Evolutionary conservation across 345 rosid species (phyloP).

Genomic region (Populus alba): DNA sequence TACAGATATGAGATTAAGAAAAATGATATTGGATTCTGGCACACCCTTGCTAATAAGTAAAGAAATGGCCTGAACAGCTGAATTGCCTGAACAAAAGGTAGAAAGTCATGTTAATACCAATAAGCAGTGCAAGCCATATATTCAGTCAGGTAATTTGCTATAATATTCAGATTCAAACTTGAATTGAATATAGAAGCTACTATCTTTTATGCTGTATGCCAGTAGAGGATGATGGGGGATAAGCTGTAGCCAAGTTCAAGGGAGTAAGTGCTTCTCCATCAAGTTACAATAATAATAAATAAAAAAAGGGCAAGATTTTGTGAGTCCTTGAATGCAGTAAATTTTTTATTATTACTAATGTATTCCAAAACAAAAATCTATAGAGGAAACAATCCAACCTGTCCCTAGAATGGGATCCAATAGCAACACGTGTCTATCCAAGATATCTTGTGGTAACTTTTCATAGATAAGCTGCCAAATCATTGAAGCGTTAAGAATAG

Average conservation of each 20-base stretch:
- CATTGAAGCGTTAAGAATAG: slow-evolving; percentile 7
- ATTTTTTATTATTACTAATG: neutral
- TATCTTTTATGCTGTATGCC: too few relatives aligned
- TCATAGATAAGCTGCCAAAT: slow-evolving; percentile 79
- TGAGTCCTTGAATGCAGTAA: too few relatives aligned
- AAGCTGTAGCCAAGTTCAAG: neutral
- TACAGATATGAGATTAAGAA: slow-evolving; percentile 92
- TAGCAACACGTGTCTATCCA: slow-evolving; percentile 82
- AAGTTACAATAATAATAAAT: neutral
- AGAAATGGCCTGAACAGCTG: slow-evolving; percentile 90
- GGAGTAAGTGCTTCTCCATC: neutral
- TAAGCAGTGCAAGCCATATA: neutral
- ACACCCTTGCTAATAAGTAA: slow-evolving; percentile 86
- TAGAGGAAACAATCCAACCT: slow-evolving; percentile 43
- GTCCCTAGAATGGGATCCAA: slow-evolving; percentile 98
- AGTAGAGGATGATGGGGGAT: too few relatives aligned
- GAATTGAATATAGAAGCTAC: neutral
- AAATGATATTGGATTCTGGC: slow-evolving; percentile 85
- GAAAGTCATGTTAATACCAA: slow-evolving; percentile 25
- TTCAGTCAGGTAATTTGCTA: neutral
- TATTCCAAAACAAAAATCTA: neutral
- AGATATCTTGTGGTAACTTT: slow-evolving; percentile 85
- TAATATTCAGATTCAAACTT: neutral
- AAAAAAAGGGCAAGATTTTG: neutral
- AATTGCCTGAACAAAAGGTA: slow-evolving; percentile 58